These are phyloP conservation scores for Salvia sclarea DNA, from an alignment of 305 asterid genomes.

Conservation along the genomic window DNA sequence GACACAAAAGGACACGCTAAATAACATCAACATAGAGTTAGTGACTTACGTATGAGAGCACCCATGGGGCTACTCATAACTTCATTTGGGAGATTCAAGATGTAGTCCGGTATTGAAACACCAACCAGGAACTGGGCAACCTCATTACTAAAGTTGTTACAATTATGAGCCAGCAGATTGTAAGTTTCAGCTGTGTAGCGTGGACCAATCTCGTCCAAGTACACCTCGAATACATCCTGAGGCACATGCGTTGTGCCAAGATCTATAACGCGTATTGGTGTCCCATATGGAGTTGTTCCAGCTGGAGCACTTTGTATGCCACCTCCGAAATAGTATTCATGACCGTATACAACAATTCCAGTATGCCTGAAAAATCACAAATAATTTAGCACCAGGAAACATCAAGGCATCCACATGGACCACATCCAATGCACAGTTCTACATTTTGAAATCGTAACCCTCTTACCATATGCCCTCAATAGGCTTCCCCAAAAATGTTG, in stretches of 20 bases:
- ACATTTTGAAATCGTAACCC: conserved; percentile 13
- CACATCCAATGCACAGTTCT: not conserved
- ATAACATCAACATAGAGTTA: not conserved
- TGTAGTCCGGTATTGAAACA: conserved; percentile 78
- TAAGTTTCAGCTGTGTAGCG: conserved; percentile 86
- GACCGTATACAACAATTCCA: conserved; percentile 83
- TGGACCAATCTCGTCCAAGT: conserved; percentile 76
- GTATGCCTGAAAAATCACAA: conserved; percentile 68
- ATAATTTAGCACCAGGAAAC: not conserved
- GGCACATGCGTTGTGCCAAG: conserved; percentile 90
- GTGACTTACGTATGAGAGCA: conserved; percentile 72
- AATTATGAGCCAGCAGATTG: conserved; percentile 76
- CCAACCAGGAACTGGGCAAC: conserved; percentile 89
- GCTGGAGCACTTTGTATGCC: conserved; percentile 77
- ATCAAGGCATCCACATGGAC: not conserved
- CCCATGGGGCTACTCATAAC: conserved; percentile 93
- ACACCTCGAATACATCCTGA: conserved; percentile 79
- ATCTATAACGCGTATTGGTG: conserved; percentile 71
- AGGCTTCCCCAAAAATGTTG: conserved; percentile 78
- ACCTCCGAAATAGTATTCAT: conserved; percentile 89
- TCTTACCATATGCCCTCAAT: conserved; percentile 90
- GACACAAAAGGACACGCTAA: not conserved
- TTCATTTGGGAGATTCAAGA: conserved; percentile 86
- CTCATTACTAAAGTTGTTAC: conserved; percentile 95
- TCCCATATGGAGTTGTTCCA: conserved; percentile 85